A percentile compares a stretch with the other conserved stretches of the same genome.
Conservation (phyloP, 1,284 basidiomycete genomes). For the Malassezia yamatoensis region DNA sequence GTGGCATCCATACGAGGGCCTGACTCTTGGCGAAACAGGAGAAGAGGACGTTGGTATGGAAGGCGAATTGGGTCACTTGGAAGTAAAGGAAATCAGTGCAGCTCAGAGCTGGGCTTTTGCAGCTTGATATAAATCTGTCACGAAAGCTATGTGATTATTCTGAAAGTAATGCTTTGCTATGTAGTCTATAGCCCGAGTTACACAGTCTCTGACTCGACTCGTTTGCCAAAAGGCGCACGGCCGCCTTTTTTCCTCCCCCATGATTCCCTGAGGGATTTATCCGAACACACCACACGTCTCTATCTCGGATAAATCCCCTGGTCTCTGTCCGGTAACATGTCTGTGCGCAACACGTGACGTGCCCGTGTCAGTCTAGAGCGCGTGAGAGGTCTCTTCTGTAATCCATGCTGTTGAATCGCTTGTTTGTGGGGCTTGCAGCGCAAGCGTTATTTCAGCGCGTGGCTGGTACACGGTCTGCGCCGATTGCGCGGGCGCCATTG, state of each 20-base stretch:
- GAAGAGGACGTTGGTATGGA: constrained; percentile 47
- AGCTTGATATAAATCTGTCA: constrained; percentile 9
- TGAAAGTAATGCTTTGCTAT: too few relatives aligned
- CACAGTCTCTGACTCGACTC: too few relatives aligned
- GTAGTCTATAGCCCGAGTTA: too few relatives aligned
- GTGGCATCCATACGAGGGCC: constrained; percentile 42
- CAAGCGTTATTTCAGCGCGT: background rate
- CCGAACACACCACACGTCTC: too few relatives aligned
- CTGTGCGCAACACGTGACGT: constrained; percentile 12
- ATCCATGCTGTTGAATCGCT: background rate
- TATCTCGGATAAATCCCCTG: too few relatives aligned
- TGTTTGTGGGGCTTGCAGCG: background rate
- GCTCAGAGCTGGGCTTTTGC: constrained; percentile 38
- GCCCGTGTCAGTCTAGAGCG: background rate
- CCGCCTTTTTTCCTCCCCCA: too few relatives aligned
- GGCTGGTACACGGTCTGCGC: background rate
- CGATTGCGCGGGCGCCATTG: background rate
- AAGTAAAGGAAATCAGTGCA: constrained; percentile 31
- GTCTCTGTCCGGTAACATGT: background rate
- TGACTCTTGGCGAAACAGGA: constrained; percentile 37
- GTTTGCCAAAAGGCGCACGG: too few relatives aligned
- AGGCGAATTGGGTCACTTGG: constrained; percentile 37
- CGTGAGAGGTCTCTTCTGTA: background rate
- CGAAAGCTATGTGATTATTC: too few relatives aligned
- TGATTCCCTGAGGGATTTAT: too few relatives aligned